Evolutionary conservation across 139 green algal genomes (phyloP), one percentile per base, ranked within the genome.

Genomic region (Chlorella vulgaris): DNA sequence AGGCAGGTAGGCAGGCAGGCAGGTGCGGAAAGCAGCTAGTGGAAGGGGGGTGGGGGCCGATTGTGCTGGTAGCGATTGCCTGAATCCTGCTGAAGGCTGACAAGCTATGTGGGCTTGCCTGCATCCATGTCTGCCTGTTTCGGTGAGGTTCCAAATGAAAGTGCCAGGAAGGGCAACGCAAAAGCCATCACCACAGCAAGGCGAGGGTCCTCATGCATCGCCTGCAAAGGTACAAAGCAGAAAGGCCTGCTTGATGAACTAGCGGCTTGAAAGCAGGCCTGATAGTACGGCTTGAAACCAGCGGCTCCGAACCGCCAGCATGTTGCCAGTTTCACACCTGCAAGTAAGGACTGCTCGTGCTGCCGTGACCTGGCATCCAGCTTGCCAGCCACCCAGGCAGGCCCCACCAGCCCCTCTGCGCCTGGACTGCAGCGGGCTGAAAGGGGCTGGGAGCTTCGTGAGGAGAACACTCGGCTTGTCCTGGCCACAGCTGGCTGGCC

Each of bases 181-280:
- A 82, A 76, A 26, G 78, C 77, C 31, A 87, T 31, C n/a, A 87
- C 83, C 7, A 87, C 83, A 13, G 77, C 62, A n/a, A 86, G 76
- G n/a, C 62, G 62, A 0, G 76, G 76, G 62, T 81, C 76, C 1
- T 81, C 42, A 8, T 7, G 6, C 3, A 81, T 80, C 22, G 74
- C 74, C 43, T 69, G 40, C 26, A 31, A 31, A 58, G 26, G 38
- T 4, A 15, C 7, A 7, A 6, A 26, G 36, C 35, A 4, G 35
- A 35, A 13, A 43, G 62, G 2, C n/a, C n/a, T n/a, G n/a, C n/a
- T n/a, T n/a, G n/a, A n/a, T n/a, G n/a, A n/a, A n/a, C n/a, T n/a
- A n/a, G n/a, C n/a, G n/a, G n/a, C n/a, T n/a, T n/a, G n/a, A n/a
- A n/a, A n/a, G 2, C 18, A 35, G 47, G 13, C 47, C 47, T 15